Evolutionary conservation across 2,329 filamentous ascomycete species (phyloP).

Genomic region (Aspergillus sp.): DNA sequence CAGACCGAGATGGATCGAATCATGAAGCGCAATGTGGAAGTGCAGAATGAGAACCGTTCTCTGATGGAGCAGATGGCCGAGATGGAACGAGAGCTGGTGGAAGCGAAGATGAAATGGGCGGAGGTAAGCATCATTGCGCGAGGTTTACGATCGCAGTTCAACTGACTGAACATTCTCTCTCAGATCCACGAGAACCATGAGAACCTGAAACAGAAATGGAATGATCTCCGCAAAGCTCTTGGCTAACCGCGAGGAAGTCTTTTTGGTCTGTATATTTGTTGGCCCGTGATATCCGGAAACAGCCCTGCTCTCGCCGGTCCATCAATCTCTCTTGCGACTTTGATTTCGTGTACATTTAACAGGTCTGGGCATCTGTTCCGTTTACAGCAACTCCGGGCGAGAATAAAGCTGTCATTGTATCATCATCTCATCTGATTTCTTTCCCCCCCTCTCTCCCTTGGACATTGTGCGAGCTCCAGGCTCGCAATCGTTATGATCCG

Average conservation of each 20-base stretch:
- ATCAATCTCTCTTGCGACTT: background rate
- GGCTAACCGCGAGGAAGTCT: constrained; percentile 30
- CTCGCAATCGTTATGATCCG: constrained; percentile 9
- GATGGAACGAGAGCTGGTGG: constrained; percentile 88
- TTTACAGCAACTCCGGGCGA: constrained; percentile 16
- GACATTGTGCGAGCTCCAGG: constrained; percentile 5
- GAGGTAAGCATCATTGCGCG: constrained; percentile 63
- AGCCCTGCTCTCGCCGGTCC: background rate
- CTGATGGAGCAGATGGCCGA: constrained; percentile 88
- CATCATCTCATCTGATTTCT: constrained; percentile 17
- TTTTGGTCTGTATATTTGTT: background rate
- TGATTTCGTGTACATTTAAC: constrained; percentile 17
- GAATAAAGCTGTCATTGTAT: constrained; percentile 17
- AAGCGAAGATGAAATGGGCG: constrained; percentile 91
- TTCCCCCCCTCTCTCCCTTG: constrained; percentile 16
- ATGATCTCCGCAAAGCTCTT: constrained; percentile 63
- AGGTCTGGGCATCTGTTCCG: constrained; percentile 4
- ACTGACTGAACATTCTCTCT: constrained; percentile 16
- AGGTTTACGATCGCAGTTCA: background rate
- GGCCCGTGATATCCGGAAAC: background rate
- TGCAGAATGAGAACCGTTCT: constrained; percentile 86
- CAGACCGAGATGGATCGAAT: constrained; percentile 84
- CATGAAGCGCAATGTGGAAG: constrained; percentile 88
- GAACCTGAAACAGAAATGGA: constrained; percentile 72
- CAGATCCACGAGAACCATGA: constrained; percentile 71